Base-by-base conservation (phyloP, 2,329 filamentous ascomycete species). In the Tolypocladium inflatum region DNA sequence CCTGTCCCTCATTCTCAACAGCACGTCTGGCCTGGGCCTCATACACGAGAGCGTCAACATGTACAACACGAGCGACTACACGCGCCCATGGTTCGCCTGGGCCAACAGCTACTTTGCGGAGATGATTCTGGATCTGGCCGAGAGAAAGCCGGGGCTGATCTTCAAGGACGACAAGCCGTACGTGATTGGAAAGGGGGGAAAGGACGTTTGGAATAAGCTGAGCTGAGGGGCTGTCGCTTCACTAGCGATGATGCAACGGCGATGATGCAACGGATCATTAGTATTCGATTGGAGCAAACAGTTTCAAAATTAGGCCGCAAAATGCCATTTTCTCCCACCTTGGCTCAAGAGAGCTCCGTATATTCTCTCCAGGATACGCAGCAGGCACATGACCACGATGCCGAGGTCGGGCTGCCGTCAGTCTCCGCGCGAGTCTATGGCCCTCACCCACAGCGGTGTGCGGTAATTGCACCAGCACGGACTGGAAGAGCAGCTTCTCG, bases 81-180 rank as follows among this genome's bases (percentile, higher is more conserved):
- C 75, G 26, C 64, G 78, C n/a, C 69, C 73, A 26, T 80, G 78
- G 78, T 77, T 76, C 55, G 74, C 73, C 0, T 76, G 74, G 74
- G 74, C 73, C 2, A 76, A 76, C 48, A 74, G 74, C 23, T 65
- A 74, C 60, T 72, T 76, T 65, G 74, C 74, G 1, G 74, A 76
- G 65, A 65, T 76, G 65, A 63, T 76, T 11, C 75, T 96, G 50
- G 89, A 96, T 74, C 70, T 96, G 51, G 91, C 90, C 1, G 85
- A 86, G 70, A 77, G 91, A 69, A 94, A 93, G 73, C 92, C 92
- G 3, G 81, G 91, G 71, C 70, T 96, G 62, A 79, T 96, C 48
- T 59, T 75, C 11, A 65, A 68, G 41, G 54, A 60, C 19, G 39
- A 59, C 15, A 52, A 43, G n/a, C 57, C 60, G 17, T 63, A 62